Evolutionary conservation across 2,329 filamentous ascomycete species (phyloP).

Genomic region (Dryadomyces quercivorus): DNA sequence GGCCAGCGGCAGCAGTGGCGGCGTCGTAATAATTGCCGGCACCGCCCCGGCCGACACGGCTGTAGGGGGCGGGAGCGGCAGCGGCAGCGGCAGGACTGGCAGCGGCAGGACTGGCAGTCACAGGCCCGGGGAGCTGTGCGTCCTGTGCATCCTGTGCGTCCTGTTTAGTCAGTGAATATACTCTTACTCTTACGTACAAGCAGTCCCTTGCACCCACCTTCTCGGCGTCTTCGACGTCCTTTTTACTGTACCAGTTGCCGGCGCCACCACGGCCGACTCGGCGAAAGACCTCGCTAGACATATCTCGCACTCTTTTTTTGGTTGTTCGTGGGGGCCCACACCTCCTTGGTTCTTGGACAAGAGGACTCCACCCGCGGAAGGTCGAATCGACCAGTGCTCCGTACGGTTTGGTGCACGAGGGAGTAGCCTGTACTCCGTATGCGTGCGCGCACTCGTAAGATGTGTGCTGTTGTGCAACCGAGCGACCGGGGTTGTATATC

Average conservation of each 20-base stretch:
- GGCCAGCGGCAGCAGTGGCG: constrained; percentile 20
- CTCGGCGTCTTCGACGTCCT: constrained; percentile 24
- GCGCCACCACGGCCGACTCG: constrained; percentile 50
- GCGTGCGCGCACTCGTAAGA: too few relatives aligned
- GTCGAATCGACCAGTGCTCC: too few relatives aligned
- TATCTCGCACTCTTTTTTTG: constrained; percentile 1
- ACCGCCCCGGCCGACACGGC: constrained; percentile 43
- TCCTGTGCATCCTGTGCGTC: too few relatives aligned
- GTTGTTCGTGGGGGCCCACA: neutral
- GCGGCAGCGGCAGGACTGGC: constrained; percentile 8
- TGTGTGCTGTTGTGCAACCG: too few relatives aligned
- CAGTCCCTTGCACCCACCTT: constrained; percentile 12
- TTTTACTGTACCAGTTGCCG: constrained; percentile 47
- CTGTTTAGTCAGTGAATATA: too few relatives aligned
- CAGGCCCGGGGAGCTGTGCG: too few relatives aligned
- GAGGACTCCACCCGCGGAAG: neutral
- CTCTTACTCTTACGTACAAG: too few relatives aligned
- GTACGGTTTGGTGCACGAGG: too few relatives aligned
- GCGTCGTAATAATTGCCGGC: constrained; percentile 42
- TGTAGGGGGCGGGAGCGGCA: constrained; percentile 18
- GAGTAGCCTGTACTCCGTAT: too few relatives aligned
- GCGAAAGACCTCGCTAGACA: constrained; percentile 32
- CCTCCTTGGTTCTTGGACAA: neutral
- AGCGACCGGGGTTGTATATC: neutral
- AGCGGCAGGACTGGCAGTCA: constrained; percentile 4